phyloP scores from a whole-genome alignment of 495 filamentous ascomycete genomes.

The Usnea hakonensis region DNA sequence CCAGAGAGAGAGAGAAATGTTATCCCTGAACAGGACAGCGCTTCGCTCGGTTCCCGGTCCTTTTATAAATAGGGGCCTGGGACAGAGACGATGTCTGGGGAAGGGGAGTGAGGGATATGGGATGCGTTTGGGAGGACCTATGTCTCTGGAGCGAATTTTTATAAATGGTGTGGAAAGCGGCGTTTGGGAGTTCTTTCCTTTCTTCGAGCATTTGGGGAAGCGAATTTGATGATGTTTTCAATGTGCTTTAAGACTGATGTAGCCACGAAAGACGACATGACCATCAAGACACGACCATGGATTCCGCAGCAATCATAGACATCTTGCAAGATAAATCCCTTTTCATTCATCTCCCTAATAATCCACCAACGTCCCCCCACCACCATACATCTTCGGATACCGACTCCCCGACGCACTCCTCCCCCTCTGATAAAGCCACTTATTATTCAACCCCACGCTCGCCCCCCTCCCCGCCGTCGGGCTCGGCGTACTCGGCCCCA shows the following conservation, averaged over 20 bases:
- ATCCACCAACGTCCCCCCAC: constrained; percentile 3
- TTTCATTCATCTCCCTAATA: not conserved
- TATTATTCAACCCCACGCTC: constrained; percentile 70
- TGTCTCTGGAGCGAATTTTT: not conserved
- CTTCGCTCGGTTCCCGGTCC: not conserved
- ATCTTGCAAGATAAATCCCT: not conserved
- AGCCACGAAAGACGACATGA: not conserved
- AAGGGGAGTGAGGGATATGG: not conserved
- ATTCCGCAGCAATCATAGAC: not conserved
- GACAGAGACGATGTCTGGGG: not conserved
- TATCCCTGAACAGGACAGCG: not conserved
- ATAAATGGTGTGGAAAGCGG: not conserved
- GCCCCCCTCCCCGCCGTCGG: constrained; percentile 54
- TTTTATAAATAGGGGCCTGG: not conserved
- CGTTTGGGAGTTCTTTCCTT: not conserved
- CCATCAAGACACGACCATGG: not conserved
- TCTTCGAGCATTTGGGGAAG: not conserved
- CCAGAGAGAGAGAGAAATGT: not conserved
- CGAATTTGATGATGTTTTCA: not conserved
- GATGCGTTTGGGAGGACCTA: not conserved
- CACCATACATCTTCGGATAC: constrained; percentile 21
- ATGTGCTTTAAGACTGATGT: not conserved
- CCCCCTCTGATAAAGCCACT: constrained; percentile 84
- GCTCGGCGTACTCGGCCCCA: constrained; percentile 54
- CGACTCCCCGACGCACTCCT: constrained; percentile 40